A percentile compares a stretch with the other conserved stretches of the same genome.
phyloP scores from a whole-genome alignment of 495 filamentous ascomycete species.

The Pseudotulostoma volvatum region DNA sequence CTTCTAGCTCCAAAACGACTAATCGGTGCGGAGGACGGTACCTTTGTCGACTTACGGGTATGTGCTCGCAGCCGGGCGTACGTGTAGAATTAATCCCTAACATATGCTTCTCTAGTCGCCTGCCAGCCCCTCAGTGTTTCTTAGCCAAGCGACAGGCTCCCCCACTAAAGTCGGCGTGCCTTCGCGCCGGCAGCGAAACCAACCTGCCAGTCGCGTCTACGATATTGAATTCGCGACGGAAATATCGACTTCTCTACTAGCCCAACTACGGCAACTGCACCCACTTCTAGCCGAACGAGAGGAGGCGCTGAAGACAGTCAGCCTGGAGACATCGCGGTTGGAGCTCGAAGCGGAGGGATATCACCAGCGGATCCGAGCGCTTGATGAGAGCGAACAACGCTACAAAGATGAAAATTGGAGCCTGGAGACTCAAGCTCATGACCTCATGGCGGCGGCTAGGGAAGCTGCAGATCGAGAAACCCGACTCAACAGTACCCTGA shows the following conservation, averaged over 20 bases:
- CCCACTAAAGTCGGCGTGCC: slow-evolving; percentile 82
- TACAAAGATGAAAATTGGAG: slow-evolving; percentile 99
- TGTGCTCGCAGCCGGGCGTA: too few species aligned
- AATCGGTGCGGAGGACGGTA: slow-evolving; percentile 47
- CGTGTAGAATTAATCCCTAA: too few species aligned
- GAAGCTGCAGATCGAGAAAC: slow-evolving; percentile 66
- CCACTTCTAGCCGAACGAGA: slow-evolving; percentile 69
- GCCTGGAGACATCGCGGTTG: slow-evolving; percentile 55
- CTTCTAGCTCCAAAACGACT: slow-evolving; percentile 69
- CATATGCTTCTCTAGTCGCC: slow-evolving; percentile 43
- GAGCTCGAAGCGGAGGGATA: slow-evolving; percentile 71
- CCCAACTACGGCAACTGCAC: slow-evolving; percentile 80
- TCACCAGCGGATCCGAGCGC: slow-evolving; percentile 53
- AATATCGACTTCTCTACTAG: slow-evolving; percentile 77
- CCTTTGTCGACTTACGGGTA: slow-evolving; percentile 33
- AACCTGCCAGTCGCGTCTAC: slow-evolving; percentile 66
- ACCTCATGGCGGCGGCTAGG: slow-evolving; percentile 49
- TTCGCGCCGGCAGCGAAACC: slow-evolving; percentile 73
- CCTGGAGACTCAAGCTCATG: slow-evolving; percentile 76
- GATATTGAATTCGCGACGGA: slow-evolving; percentile 95
- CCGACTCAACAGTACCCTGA: slow-evolving; percentile 56
- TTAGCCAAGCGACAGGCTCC: slow-evolving; percentile 68
- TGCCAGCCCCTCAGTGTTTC: slow-evolving; percentile 53
- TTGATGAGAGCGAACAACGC: slow-evolving; percentile 86
- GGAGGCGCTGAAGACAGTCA: slow-evolving; percentile 58